phyloP scores from a whole-genome alignment of 2,329 filamentous ascomycete genomes.

The Hortaea werneckii region DNA sequence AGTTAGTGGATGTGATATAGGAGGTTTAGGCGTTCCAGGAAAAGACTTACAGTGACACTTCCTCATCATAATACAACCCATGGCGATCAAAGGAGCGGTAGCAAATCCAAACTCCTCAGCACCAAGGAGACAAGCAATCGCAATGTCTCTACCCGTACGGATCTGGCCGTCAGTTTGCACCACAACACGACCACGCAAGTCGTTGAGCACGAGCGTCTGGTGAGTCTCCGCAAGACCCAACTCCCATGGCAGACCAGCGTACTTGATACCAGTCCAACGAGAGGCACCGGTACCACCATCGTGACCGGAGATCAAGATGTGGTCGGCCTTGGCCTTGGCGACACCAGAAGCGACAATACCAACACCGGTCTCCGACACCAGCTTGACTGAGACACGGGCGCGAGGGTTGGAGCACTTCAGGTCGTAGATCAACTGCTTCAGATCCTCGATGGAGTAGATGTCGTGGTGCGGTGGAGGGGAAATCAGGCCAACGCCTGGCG shows the following conservation, averaged over 20 bases:
- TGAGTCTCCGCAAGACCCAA: conserved; percentile 93
- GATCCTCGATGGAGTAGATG: conserved; percentile 95
- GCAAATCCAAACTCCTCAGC: conserved; percentile 98
- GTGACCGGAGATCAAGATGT: conserved; percentile 93
- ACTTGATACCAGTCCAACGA: conserved; percentile 97
- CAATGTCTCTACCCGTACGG: conserved; percentile 83
- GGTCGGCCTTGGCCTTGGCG: conserved; percentile 92
- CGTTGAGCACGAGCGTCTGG: conserved; percentile 90
- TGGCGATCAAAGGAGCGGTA: conserved; percentile 85
- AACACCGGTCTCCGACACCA: conserved; percentile 93
- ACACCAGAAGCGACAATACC: conserved; percentile 97
- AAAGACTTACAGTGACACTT: conserved; percentile 47
- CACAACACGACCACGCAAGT: conserved; percentile 87
- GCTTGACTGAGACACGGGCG: conserved; percentile 87
- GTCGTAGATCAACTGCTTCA: conserved; percentile 97
- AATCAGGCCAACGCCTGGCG: conserved; percentile 89
- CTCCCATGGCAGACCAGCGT: conserved; percentile 94
- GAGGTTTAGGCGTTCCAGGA: background rate
- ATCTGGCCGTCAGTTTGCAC: conserved; percentile 95
- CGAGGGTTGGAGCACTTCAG: conserved; percentile 92
- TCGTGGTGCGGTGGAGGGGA: conserved; percentile 95
- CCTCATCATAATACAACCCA: conserved; percentile 94
- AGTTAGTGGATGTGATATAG: conserved; percentile 9
- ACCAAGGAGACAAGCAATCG: conserved; percentile 86
- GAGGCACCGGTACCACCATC: conserved; percentile 96